Evolutionary conservation across 805 yeast genomes (phyloP), one percentile per base, ranked within the genome.

Genomic region (Kluyveromyces dobzhanskii): DNA sequence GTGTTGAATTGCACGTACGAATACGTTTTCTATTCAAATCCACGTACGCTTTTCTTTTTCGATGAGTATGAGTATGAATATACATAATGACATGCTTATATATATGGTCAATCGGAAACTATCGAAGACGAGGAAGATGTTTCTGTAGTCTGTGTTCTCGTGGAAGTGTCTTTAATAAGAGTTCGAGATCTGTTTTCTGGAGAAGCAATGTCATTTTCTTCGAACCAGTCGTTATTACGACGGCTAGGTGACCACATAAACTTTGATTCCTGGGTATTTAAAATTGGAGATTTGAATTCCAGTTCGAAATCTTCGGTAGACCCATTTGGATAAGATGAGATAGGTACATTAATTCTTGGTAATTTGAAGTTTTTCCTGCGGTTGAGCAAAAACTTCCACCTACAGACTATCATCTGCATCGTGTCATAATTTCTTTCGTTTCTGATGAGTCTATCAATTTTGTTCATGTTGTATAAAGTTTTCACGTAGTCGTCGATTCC

Each of bases 401-500:
- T 56, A 8, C 54, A 48, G 2, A 55, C 56, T 30, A 64, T 50
- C 67, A 64, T 65, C 36, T 56, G 53, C 27, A 65, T 41, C 3
- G 59, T 56, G 18, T 57, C 66, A 8, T 62, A 47, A 17, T 54
- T 53, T 26, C 55, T 56, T 41, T 62, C 57, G 37, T 54, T 53
- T 13, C 51, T 53, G 34, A 65, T 34, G 34, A 54, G 55, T 42
- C 70, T 71, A 32, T 75, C 74, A 26, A 82, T 72, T 45, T 72
- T 76, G 48, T 76, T 77, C 31, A 74, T 53, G 16, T 76, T 61
- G 40, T 79, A 71, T 32, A 80, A 63, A 43, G 85, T 63, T 39
- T 78, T 81, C 47, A 83, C 68, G 53, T 75, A 82, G 45, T 82
- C 86, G 45, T 77, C 78, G 54, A 83, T 67, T 35, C 80, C 80